phyloP scores from a whole-genome alignment of 257 asterid genomes.

The Nemophila menziesii region DNA sequence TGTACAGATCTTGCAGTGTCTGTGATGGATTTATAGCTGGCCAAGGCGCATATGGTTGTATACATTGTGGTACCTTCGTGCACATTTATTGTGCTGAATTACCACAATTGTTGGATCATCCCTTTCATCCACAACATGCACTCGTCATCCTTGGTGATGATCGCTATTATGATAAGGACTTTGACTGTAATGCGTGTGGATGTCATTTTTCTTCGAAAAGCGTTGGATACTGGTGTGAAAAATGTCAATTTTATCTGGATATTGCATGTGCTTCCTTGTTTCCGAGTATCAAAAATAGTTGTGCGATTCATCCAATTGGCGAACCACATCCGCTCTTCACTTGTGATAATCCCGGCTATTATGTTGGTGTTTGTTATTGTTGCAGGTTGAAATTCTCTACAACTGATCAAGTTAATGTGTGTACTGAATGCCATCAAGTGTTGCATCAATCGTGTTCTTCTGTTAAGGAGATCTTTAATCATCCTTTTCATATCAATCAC shows the following conservation, averaged over 20 bases:
- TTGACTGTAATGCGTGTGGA: too few relatives aligned
- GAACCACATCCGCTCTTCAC: too few relatives aligned
- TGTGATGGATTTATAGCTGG: not conserved
- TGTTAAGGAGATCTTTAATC: not conserved
- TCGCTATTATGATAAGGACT: too few relatives aligned
- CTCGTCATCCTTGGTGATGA: not conserved
- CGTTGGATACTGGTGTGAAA: not conserved
- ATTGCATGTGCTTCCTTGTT: not conserved
- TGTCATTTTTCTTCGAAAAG: too few relatives aligned
- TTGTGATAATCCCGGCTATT: too few relatives aligned
- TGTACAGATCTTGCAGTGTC: too few relatives aligned
- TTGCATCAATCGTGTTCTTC: not conserved
- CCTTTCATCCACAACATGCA: slow-evolving; percentile 1
- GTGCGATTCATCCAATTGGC: too few relatives aligned
- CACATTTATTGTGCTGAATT: slow-evolving; percentile 1
- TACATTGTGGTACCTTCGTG: not conserved
- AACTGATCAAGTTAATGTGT: not conserved
- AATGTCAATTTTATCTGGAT: not conserved
- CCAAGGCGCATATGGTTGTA: not conserved
- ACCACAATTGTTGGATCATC: not conserved
- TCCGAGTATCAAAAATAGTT: not conserved
- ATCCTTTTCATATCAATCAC: not conserved
- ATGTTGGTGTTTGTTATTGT: not conserved
- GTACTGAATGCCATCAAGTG: not conserved
- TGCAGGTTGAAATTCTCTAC: not conserved